Percentiles rank a stretch among this genome's conserved stretches.
Conservation (phyloP, 2,329 filamentous ascomycete genomes). For the Reticulascus tulasneorum region DNA sequence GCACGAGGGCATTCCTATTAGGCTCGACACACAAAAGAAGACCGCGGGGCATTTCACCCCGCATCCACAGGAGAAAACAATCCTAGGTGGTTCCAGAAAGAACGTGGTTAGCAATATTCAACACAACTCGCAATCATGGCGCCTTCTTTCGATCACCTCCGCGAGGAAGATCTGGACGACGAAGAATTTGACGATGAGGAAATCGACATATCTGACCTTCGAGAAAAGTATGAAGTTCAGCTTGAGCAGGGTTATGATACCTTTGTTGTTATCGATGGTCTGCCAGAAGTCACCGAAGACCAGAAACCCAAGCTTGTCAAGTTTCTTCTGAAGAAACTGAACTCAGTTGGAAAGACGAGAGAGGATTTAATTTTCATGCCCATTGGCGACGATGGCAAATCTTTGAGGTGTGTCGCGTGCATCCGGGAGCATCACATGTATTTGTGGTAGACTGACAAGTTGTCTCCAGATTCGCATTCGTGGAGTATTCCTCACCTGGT, state of each 20-base stretch:
- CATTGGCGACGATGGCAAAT: constrained; percentile 79
- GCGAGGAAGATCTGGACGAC: constrained; percentile 81
- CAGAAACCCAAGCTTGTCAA: constrained; percentile 93
- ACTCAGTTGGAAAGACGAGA: constrained; percentile 74
- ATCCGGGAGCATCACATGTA: constrained; percentile 1
- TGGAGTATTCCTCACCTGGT: constrained; percentile 87
- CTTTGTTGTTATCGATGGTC: constrained; percentile 93
- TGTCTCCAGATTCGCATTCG: constrained; percentile 77
- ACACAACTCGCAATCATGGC: constrained; percentile 72
- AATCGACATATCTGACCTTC: constrained; percentile 90
- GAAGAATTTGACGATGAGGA: constrained; percentile 89
- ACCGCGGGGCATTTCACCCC: no score
- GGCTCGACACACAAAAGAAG: no score
- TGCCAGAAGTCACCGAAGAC: constrained; percentile 83
- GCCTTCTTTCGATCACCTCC: constrained; percentile 86
- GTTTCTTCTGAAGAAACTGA: constrained; percentile 91
- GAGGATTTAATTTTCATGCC: constrained; percentile 95
- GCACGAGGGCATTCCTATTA: no score
- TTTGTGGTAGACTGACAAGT: constrained; percentile 6
- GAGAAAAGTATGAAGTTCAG: constrained; percentile 92
- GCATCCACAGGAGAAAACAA: no score
- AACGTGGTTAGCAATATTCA: no score
- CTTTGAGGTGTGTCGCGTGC: constrained; percentile 64
- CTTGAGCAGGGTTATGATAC: constrained; percentile 94
- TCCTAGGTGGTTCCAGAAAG: no score